A percentile compares a stretch with the other conserved stretches of the same genome.
Conservation (phyloP, 768 basidiomycete genomes). For the Termitomyces sp. region DNA sequence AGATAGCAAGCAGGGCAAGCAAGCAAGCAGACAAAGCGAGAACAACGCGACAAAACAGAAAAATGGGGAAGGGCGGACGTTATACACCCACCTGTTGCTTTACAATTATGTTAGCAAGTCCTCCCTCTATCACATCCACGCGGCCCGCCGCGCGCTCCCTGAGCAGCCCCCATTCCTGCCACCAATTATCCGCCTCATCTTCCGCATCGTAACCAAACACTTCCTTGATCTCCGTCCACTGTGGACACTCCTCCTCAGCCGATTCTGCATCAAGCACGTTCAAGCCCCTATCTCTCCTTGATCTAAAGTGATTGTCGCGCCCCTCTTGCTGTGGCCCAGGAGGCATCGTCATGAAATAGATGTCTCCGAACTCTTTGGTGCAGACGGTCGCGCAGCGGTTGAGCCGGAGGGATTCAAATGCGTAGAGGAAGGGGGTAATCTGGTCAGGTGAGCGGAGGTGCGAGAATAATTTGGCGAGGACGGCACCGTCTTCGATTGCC, state of each 20-base stretch:
- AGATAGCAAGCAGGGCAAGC: neutral
- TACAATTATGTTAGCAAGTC: conserved; percentile 3
- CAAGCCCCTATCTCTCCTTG: conserved; percentile 22
- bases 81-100: conserved; percentile 8
- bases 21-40: neutral
- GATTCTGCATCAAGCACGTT: conserved; percentile 29
- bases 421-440: conserved; percentile 43
- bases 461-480: conserved; percentile 56
- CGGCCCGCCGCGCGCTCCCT: conserved; percentile 31
- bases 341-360: conserved; percentile 40
- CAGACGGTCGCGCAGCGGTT: conserved; percentile 37
- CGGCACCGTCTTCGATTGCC: conserved; percentile 57
- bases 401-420: conserved; percentile 52
- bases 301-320: conserved; percentile 36
- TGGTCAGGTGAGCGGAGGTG: conserved; percentile 45
- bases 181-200: conserved; percentile 59
- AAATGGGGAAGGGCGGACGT: neutral
- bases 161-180: conserved; percentile 48
- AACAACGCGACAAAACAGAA: neutral
- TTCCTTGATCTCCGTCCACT: conserved; percentile 44
- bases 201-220: conserved; percentile 51
- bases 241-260: conserved; percentile 25
- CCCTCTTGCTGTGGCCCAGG: conserved; percentile 32
- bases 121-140: neutral
- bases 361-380: conserved; percentile 37